phyloP scores from a whole-genome alignment of 805 yeast species.

The Pichia phayaonensis region DNA sequence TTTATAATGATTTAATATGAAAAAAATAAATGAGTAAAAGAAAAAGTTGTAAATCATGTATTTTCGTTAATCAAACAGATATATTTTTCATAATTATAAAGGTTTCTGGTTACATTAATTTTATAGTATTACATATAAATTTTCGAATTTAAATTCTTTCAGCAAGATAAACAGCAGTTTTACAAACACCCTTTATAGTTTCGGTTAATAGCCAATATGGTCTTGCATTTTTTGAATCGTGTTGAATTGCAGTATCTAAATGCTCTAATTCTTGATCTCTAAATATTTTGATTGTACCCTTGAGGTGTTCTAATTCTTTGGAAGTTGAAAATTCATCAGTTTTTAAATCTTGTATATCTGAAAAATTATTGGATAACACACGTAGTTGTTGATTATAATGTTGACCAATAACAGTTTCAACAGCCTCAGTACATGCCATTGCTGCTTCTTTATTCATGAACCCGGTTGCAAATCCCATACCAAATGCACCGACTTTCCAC shows the following conservation, averaged over 20 bases:
- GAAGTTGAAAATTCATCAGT: conserved; percentile 29
- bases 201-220: conserved; percentile 89
- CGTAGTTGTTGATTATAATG: conserved; percentile 91
- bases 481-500: conserved; percentile 88
- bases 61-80: not conserved
- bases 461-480: conserved; percentile 83
- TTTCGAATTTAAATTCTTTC: conserved; percentile 52
- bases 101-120: not conserved
- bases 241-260: conserved; percentile 83
- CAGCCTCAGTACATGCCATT: conserved; percentile 99
- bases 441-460: conserved; percentile 89
- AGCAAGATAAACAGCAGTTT: conserved; percentile 86
- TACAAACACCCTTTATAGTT: conserved; percentile 72
- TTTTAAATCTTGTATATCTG: conserved; percentile 32
- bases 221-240: conserved; percentile 88
- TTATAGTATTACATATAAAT: not conserved
- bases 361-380: conserved; percentile 59
- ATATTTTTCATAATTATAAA: not conserved
- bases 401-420: conserved; percentile 94
- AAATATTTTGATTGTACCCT: conserved; percentile 59
- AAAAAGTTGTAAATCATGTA: not conserved
- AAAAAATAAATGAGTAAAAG: not conserved
- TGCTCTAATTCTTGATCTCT: conserved; percentile 96
- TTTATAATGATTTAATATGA: conserved; percentile 31
- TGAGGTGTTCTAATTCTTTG: conserved; percentile 51